Base-by-base conservation (phyloP, 2,329 filamentous ascomycete genomes). In the Neonectria punicea region DNA sequence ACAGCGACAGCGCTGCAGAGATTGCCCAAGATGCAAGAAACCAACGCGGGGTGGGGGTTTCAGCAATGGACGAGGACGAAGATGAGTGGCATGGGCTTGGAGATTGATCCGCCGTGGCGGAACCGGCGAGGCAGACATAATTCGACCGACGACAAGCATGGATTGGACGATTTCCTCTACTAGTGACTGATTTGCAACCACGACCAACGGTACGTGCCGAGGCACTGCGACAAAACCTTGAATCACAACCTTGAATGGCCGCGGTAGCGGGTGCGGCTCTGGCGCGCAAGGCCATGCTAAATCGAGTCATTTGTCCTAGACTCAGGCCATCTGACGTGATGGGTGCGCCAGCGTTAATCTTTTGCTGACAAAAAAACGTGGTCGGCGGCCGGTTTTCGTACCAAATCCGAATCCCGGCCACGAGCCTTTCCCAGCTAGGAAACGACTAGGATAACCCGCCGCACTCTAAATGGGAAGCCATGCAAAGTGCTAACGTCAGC, bases 61-160 rank as follows among this genome's bases (percentile, higher is more conserved):
- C 55, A n/a, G 46, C 57, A 14, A 46, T 50, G 47, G 57, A 58
- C 34, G 61, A 43, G 36, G 69, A 73, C 8, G 67, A 70, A 22
- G 70, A 74, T 49, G 73, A 73, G 63, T 75, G 73, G 70, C 58
- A 68, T 28, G 73, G 73, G 20, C 55, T 74, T 56, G 73, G 61
- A 50, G 72, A 74, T 68, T 75, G 58, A 73, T 46, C 41, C 25
- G 34, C 36, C 28, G 18, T 55, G 54, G 20, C 30, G 32, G 59
- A 20, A 58, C 18, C 9, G 39, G 61, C 28, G 61, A 60, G 61
- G 53, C 53, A 53, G 13, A 53, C 14, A 54, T 43, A 32, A 36
- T n/a, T 28, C 51, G 57, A 61, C 41, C 34, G 51, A 34, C 46
- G 46, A 54, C 57, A 44, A 28, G 34, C 22, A 55, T 44, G 25